Conservation (phyloP, 2,329 filamentous ascomycete genomes). For the Fusarium proliferatum region DNA sequence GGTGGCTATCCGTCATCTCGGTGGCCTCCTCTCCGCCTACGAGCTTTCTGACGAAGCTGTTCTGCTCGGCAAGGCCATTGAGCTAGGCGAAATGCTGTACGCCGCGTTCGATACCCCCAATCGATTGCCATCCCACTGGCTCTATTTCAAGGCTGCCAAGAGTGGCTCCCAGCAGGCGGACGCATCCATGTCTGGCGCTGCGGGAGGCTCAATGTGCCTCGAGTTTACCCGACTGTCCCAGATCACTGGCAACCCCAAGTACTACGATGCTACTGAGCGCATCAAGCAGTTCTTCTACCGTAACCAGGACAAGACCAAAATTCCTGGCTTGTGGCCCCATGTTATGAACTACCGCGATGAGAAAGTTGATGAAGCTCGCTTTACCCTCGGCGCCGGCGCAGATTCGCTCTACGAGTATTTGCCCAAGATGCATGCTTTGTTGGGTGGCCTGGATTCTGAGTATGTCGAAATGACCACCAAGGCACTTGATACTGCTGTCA, state of each 20-base stretch:
- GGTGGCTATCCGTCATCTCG: conserved; percentile 68
- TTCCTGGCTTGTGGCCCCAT: conserved; percentile 80
- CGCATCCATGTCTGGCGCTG: conserved; percentile 55
- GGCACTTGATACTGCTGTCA: conserved; percentile 69
- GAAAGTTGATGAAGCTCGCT: conserved; percentile 53
- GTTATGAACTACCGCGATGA: conserved; percentile 70
- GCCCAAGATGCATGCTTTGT: conserved; percentile 68
- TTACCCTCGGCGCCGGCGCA: conserved; percentile 58
- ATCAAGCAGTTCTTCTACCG: conserved; percentile 75
- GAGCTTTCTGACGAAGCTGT: conserved; percentile 60
- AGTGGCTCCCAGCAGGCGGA: conserved; percentile 52
- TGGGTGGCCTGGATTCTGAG: conserved; percentile 71
- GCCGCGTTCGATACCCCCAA: conserved; percentile 66
- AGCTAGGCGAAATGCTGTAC: conserved; percentile 66
- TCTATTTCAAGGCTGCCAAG: conserved; percentile 57
- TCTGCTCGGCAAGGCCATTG: conserved; percentile 62
- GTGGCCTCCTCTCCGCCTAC: conserved; percentile 63
- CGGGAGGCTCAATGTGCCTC: conserved; percentile 73
- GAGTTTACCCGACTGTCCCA: conserved; percentile 82
- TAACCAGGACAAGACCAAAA: conserved; percentile 72
- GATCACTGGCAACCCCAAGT: conserved; percentile 77
- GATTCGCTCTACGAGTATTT: conserved; percentile 70
- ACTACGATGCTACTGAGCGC: conserved; percentile 80
- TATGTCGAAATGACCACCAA: conserved; percentile 74
- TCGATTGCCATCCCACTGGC: conserved; percentile 60